Evolutionary conservation across 1,284 basidiomycete genomes (phyloP).

Genomic region (Anthracocystis panici-leucophaei): DNA sequence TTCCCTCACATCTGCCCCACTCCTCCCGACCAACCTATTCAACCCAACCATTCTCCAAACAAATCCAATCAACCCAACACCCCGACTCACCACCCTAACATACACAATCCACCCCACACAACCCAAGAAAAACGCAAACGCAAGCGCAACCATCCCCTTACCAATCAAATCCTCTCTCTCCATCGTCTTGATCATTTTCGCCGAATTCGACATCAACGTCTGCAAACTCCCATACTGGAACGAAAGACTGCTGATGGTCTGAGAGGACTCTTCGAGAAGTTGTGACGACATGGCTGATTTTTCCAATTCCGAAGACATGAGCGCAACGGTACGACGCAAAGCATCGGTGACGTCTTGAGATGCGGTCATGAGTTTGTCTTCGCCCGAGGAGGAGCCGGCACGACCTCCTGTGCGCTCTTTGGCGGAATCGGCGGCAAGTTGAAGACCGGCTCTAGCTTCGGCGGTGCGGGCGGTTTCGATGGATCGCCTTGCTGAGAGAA

Average conservation of each 20-base stretch:
- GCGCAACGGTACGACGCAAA: slow-evolving; percentile 60
- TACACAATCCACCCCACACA: slow-evolving; percentile 67
- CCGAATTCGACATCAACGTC: slow-evolving; percentile 61
- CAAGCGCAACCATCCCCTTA: slow-evolving; percentile 49
- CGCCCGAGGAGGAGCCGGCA: slow-evolving; percentile 36
- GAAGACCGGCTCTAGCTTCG: slow-evolving; percentile 30
- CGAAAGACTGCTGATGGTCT: slow-evolving; percentile 54
- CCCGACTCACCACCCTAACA: slow-evolving; percentile 60
- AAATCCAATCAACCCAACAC: slow-evolving; percentile 54
- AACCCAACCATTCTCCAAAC: slow-evolving; percentile 47
- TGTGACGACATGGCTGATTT: slow-evolving; percentile 66
- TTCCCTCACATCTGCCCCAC: slow-evolving; percentile 28
- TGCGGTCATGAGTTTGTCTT: slow-evolving; percentile 61
- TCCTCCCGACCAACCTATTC: slow-evolving; percentile 33
- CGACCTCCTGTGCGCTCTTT: slow-evolving; percentile 46
- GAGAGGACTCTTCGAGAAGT: slow-evolving; percentile 65
- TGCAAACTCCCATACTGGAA: slow-evolving; percentile 62
- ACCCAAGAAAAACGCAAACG: slow-evolving; percentile 60
- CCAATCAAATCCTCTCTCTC: slow-evolving; percentile 65
- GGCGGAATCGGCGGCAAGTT: slow-evolving; percentile 46
- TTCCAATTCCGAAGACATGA: slow-evolving; percentile 66
- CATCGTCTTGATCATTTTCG: slow-evolving; percentile 64
- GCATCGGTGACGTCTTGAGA: slow-evolving; percentile 65
- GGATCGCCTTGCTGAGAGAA: slow-evolving; percentile 35
- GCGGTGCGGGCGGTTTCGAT: slow-evolving; percentile 33